Base-by-base conservation (phyloP, 805 yeast species). In the Starmera dryadoides region DNA sequence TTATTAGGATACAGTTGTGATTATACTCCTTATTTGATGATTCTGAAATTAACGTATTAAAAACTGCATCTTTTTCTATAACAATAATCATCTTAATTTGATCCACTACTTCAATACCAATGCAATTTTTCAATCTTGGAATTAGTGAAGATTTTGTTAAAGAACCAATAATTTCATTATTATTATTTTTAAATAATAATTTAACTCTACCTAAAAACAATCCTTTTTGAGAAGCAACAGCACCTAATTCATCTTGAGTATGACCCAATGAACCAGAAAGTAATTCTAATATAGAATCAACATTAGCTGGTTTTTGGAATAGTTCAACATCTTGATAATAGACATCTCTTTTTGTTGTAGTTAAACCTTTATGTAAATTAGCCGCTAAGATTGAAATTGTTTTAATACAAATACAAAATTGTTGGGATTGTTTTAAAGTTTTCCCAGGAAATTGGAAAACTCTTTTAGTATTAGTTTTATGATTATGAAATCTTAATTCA, bases 171-270 rank as follows among this genome's bases (percentile, higher is more conserved):
- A 34, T 37, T 6, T 38, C 36, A 4, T 23, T 35, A 8, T 42
- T 38, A 26, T 37, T 43, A 30, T 34, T 36, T 1, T 21, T 18
- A 26, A 56, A 21, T 23, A 32, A 14, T 4, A 40, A 35, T 2
- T 25, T 30, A 6, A 65, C 20, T 36, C 60, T 52, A 0, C 75
- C 75, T 46, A 46, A 73, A 16, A 79, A 52, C 19, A 80, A 51
- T 0, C 88, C 86, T 50, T 81, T 81, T 48, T 75, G 85, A 1
- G 81, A 69, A 1, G 86, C 76, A 6, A 68, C 63, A 0, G 81
- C 68, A 6, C 70, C 69, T 4, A 81, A 48, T 4, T 58, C 51
- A 31, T 56, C 63, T n/a, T 65, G 56, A 0, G 66, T 49, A 8
- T 69, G 50, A 0, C 56, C 61, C 29, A 79, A 59, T 11, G 72